Evolutionary conservation across 352 stramenopile genomes (phyloP).

Genomic region (Plasmopara viticola): DNA sequence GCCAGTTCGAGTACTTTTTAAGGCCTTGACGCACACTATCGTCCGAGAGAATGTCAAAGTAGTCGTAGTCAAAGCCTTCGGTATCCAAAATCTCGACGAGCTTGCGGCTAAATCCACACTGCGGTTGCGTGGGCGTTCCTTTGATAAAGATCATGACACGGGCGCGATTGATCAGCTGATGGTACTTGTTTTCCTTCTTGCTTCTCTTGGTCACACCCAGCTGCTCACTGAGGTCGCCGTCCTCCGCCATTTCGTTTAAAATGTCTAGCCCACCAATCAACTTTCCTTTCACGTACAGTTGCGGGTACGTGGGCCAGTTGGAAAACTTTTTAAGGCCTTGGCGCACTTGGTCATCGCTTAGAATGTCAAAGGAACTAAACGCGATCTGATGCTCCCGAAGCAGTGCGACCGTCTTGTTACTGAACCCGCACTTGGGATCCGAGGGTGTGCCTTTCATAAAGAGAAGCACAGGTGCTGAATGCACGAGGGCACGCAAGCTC

Average conservation of each 20-base stretch:
- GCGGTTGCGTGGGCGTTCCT: constrained; percentile 84
- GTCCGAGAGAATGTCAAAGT: constrained; percentile 97
- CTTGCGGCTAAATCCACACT: constrained; percentile 95
- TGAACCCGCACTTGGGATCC: constrained; percentile 92
- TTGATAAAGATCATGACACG: constrained; percentile 99
- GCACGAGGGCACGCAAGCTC: constrained; percentile 80
- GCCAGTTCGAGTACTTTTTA: constrained; percentile 98
- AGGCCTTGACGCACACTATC: constrained; percentile 94
- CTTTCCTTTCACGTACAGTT: constrained; percentile 94
- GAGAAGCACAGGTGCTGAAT: constrained; percentile 88
- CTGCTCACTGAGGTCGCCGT: constrained; percentile 86
- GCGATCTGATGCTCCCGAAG: constrained; percentile 84
- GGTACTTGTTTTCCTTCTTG: constrained; percentile 84
- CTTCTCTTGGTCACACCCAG: constrained; percentile 85
- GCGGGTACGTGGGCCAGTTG: constrained; percentile 97
- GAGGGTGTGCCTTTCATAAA: constrained; percentile 94
- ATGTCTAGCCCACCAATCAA: constrained; percentile 93
- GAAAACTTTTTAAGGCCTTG: constrained; percentile 94
- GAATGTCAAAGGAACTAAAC: constrained; percentile 95
- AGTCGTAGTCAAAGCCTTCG: constrained; percentile 89
- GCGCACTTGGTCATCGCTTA: constrained; percentile 90
- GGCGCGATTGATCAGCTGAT: constrained; percentile 84
- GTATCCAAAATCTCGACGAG: constrained; percentile 91
- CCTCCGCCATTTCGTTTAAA: constrained; percentile 90
- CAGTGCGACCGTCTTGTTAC: constrained; percentile 89